These are phyloP conservation scores for Penicillium glabrum DNA, from an alignment of 2,329 filamentous ascomycete genomes.

Conservation along the genomic window DNA sequence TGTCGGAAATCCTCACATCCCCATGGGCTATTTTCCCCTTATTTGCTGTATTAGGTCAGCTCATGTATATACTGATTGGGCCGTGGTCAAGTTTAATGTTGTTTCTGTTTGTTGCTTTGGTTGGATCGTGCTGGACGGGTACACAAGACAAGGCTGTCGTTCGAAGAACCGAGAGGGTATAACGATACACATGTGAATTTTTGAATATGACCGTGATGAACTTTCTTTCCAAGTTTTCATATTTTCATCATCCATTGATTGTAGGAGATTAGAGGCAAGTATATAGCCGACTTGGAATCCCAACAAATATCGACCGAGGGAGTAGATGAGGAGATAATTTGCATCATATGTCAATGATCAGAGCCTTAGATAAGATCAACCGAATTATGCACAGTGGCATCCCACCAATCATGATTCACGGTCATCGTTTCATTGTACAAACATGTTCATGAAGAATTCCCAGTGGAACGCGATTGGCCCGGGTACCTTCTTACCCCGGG, in stretches of 20 bases:
- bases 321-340: background rate
- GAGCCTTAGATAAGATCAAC: background rate
- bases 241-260: background rate
- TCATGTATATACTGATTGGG: background rate
- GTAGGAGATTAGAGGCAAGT: background rate
- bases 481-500: background rate
- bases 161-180: background rate
- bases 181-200: background rate
- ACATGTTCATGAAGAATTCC: background rate
- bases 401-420: background rate
- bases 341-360: background rate
- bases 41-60: background rate
- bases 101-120: background rate
- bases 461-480: background rate
- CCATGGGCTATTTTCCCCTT: background rate
- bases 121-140: background rate
- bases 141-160: background rate
- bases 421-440: background rate
- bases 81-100: background rate
- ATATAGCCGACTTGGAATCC: constrained; percentile 1
- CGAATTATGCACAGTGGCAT: background rate
- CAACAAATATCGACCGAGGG: background rate
- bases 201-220: background rate
- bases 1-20: background rate
- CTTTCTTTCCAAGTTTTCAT: background rate